phyloP scores from a whole-genome alignment of 2,329 filamentous ascomycete species.

The Epichloe typhina region DNA sequence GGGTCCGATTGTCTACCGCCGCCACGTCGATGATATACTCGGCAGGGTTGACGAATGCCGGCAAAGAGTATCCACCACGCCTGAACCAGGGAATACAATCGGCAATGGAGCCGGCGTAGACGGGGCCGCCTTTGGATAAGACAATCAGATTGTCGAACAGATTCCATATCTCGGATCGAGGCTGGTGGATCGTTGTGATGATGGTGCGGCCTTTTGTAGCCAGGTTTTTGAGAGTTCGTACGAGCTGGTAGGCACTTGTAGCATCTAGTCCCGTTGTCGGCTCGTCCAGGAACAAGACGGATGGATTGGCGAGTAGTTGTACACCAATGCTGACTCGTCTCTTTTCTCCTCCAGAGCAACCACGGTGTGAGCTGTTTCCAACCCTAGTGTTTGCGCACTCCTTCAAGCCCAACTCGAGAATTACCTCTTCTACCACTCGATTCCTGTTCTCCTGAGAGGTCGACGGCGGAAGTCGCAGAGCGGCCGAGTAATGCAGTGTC shows the following conservation, averaged over 20 bases:
- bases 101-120: conserved; percentile 50
- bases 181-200: conserved; percentile 64
- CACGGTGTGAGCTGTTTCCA: conserved; percentile 56
- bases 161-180: conserved; percentile 67
- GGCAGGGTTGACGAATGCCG: conserved; percentile 63
- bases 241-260: conserved; percentile 61
- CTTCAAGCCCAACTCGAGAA: conserved; percentile 61
- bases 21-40: conserved; percentile 65
- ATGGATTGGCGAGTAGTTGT: conserved; percentile 67
- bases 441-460: conserved; percentile 45
- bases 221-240: conserved; percentile 55
- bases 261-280: conserved; percentile 69
- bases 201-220: conserved; percentile 57
- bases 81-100: conserved; percentile 53
- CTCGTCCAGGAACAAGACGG: conserved; percentile 65
- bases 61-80: conserved; percentile 44
- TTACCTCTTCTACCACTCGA: conserved; percentile 61
- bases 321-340: conserved; percentile 64
- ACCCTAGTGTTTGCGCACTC: conserved; percentile 66
- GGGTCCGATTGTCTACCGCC: conserved; percentile 58
- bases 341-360: conserved; percentile 70
- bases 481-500: conserved; percentile 59
- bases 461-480: conserved; percentile 53
- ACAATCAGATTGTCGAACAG: conserved; percentile 62
- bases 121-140: conserved; percentile 50